These are phyloP conservation scores for Globisporangium perplexum DNA, from an alignment of 352 stramenopile species.

Conservation along the genomic window DNA sequence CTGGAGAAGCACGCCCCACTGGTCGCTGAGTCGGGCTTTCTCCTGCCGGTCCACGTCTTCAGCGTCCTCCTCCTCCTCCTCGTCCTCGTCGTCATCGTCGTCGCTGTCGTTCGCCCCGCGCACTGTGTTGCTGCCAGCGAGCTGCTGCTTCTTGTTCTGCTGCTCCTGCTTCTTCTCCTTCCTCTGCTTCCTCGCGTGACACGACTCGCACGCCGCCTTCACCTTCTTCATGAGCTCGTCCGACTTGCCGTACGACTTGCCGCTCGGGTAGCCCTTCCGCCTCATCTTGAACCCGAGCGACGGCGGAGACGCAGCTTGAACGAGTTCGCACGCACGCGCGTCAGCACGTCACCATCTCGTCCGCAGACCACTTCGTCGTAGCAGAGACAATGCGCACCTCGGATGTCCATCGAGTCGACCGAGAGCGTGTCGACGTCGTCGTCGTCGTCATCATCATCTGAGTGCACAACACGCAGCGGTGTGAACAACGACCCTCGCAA, in stretches of 20 bases:
- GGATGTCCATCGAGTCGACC: slow-evolving; percentile 5
- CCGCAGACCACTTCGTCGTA: background rate
- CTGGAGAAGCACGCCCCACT: slow-evolving; percentile 18
- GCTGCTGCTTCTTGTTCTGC: background rate
- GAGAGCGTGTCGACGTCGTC: slow-evolving; percentile 16
- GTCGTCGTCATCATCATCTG: slow-evolving; percentile 18
- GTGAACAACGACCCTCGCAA: background rate
- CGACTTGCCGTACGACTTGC: slow-evolving; percentile 17
- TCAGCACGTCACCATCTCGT: background rate
- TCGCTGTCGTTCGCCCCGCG: background rate
- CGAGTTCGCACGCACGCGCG: background rate
- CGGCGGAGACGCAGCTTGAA: background rate
- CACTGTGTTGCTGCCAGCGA: background rate
- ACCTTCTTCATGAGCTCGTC: slow-evolving; percentile 13
- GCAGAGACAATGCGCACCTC: background rate
- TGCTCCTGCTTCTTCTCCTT: background rate
- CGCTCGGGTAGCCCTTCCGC: slow-evolving; percentile 6
- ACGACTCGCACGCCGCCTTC: slow-evolving; percentile 11
- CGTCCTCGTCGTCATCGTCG: slow-evolving; percentile 18
- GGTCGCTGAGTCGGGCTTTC: background rate
- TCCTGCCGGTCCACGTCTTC: slow-evolving; percentile 3
- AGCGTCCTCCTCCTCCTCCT: slow-evolving; percentile 16
- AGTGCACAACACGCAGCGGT: background rate
- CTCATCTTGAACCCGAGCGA: slow-evolving; percentile 7
- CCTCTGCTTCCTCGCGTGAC: slow-evolving; percentile 4